Evolutionary conservation across 2,329 filamentous ascomycete species (phyloP).

Genomic region (Scytalidium sp.): DNA sequence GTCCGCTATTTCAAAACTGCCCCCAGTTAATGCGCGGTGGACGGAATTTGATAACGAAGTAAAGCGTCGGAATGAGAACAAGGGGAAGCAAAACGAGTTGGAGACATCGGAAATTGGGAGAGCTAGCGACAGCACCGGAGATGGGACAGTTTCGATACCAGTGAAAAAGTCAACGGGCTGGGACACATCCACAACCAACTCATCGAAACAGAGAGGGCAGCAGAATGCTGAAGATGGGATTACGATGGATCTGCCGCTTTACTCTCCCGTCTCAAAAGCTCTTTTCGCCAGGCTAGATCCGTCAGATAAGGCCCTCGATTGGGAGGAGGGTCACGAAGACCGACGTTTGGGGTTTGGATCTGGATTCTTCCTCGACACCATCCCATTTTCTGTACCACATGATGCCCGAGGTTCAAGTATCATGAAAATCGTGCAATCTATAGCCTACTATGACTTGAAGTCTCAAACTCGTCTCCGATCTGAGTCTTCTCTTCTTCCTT

Average conservation of each 20-base stretch:
- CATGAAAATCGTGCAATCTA: conserved; percentile 12
- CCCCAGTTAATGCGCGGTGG: conserved; percentile 17
- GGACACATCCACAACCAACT: neutral
- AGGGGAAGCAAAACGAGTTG: conserved; percentile 17
- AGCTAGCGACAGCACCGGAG: neutral
- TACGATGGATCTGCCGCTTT: conserved; percentile 21
- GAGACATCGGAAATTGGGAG: conserved; percentile 15
- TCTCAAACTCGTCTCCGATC: conserved; percentile 8
- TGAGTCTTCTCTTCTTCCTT: conserved; percentile 26
- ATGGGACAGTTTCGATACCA: conserved; percentile 10
- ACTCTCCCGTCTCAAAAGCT: conserved; percentile 19
- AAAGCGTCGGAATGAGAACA: conserved; percentile 20
- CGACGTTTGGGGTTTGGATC: conserved; percentile 57
- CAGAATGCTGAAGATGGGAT: conserved; percentile 1
- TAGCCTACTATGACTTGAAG: conserved; percentile 17
- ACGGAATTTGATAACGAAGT: conserved; percentile 24
- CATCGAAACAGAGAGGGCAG: neutral
- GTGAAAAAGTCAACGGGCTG: conserved; percentile 10
- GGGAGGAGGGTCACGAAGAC: conserved; percentile 79
- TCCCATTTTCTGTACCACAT: conserved; percentile 2
- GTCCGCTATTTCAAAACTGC: conserved; percentile 22
- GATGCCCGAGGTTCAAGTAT: conserved; percentile 5
- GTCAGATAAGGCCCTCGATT: conserved; percentile 4
- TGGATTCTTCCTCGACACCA: conserved; percentile 1
- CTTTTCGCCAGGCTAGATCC: conserved; percentile 17